Percentiles rank a stretch among this genome's conserved stretches.
Evolutionary conservation across 352 stramenopile species (phyloP).

Genomic region (Phytophthora pinifolia): DNA sequence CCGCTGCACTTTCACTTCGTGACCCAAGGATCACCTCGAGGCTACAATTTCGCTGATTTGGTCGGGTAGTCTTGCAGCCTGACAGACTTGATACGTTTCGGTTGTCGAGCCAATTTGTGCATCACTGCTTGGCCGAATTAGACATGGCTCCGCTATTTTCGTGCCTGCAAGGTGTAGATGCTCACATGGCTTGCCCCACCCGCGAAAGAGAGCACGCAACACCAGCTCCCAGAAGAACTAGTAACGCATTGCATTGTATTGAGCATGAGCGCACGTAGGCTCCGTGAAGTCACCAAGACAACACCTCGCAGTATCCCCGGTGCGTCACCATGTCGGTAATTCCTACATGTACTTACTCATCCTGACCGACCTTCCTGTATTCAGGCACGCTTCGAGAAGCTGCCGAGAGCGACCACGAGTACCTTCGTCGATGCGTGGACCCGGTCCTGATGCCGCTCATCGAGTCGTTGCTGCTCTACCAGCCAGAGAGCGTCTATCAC

Average conservation of each 20-base stretch:
- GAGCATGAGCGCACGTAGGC: slow-evolving; percentile 35
- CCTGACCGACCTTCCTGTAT: neutral
- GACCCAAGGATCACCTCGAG: neutral
- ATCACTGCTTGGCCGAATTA: slow-evolving; percentile 11
- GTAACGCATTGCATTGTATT: neutral
- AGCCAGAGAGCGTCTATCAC: slow-evolving; percentile 78
- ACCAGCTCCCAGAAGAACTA: no score
- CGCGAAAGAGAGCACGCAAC: no score
- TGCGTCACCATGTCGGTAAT: slow-evolving; percentile 8
- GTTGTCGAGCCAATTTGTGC: neutral
- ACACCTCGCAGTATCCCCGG: slow-evolving; percentile 20
- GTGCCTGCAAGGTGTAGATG: neutral
- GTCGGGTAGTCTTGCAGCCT: slow-evolving; percentile 1
- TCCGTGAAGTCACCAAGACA: slow-evolving; percentile 35
- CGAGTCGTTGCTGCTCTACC: slow-evolving; percentile 75
- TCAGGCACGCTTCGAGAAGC: slow-evolving; percentile 26
- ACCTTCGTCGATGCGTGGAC: slow-evolving; percentile 73
- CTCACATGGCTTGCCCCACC: no score
- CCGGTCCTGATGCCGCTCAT: slow-evolving; percentile 84
- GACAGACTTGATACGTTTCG: slow-evolving; percentile 2
- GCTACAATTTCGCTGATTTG: slow-evolving; percentile 12
- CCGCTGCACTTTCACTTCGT: slow-evolving; percentile 7
- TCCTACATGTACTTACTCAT: neutral
- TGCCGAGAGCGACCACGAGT: slow-evolving; percentile 73
- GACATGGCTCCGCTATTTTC: slow-evolving; percentile 29